Conservation (phyloP, 192 early-diverging fungal genomes). For the Coemansia asiatica region DNA sequence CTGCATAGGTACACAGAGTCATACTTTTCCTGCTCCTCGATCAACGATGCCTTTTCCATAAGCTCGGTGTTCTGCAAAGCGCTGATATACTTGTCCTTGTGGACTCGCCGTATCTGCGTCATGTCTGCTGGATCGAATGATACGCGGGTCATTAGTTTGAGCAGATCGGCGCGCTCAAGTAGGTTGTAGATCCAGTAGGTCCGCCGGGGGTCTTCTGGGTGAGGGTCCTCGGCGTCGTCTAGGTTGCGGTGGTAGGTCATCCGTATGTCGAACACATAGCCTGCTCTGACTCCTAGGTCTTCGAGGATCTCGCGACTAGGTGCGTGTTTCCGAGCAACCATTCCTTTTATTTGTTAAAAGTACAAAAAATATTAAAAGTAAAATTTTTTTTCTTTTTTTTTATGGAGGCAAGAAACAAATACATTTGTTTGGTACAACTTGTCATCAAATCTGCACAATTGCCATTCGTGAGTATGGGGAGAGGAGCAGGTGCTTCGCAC, state of each 20-base stretch:
- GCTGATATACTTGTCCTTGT: constrained; percentile 53
- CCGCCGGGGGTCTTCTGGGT: constrained; percentile 75
- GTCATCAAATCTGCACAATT: background rate
- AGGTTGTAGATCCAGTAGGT: constrained; percentile 68
- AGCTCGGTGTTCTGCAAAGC: constrained; percentile 48
- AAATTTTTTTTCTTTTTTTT: too few species aligned
- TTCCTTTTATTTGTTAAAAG: background rate
- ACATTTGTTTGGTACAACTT: background rate
- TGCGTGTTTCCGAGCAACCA: background rate
- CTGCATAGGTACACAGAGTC: constrained; percentile 75
- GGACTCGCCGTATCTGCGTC: constrained; percentile 54
- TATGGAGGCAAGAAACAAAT: background rate
- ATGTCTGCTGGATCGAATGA: constrained; percentile 13
- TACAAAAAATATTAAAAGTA: background rate
- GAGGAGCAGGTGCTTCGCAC: background rate
- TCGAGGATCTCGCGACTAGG: background rate
- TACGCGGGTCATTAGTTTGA: constrained; percentile 47
- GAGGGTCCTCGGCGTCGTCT: constrained; percentile 60
- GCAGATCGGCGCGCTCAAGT: constrained; percentile 50
- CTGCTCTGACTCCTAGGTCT: constrained; percentile 12
- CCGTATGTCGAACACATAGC: constrained; percentile 61
- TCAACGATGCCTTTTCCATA: constrained; percentile 51
- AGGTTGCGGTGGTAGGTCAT: constrained; percentile 67
- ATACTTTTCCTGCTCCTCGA: constrained; percentile 45
- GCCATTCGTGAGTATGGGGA: background rate